phyloP scores from a whole-genome alignment of 345 rosid genomes.

The Clausena lansium region DNA sequence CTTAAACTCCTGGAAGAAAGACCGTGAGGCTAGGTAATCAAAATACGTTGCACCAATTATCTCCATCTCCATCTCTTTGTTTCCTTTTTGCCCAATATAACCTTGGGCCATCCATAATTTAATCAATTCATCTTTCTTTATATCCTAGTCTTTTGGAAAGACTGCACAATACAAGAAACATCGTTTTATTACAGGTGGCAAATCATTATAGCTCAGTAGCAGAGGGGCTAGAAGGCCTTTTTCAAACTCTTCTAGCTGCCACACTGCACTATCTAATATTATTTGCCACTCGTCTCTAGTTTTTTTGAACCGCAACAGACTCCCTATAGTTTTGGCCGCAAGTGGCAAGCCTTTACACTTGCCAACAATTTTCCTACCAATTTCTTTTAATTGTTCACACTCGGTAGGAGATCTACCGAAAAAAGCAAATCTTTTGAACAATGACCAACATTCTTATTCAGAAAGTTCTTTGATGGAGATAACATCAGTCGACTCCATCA shows the following conservation, averaged over 20 bases:
- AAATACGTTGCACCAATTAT: neutral
- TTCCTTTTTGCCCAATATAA: neutral
- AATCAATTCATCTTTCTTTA: neutral
- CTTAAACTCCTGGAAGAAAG: neutral
- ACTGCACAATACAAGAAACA: neutral
- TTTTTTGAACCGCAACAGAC: neutral
- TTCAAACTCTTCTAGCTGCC: neutral
- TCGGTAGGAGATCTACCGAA: too few species aligned
- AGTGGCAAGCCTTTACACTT: too few species aligned
- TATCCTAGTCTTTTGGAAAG: neutral
- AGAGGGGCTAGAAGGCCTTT: neutral
- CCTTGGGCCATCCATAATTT: conserved; percentile 3
- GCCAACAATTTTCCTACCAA: too few species aligned
- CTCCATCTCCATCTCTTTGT: neutral
- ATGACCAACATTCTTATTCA: too few species aligned
- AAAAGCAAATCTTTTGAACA: too few species aligned
- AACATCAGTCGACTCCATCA: too few species aligned
- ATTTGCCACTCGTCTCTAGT: neutral
- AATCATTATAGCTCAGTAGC: neutral
- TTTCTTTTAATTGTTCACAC: too few species aligned
- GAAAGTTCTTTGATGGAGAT: too few species aligned
- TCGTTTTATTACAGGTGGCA: neutral
- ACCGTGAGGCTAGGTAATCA: neutral
- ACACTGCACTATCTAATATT: neutral
- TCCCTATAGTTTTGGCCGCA: neutral